A percentile compares a stretch with the other conserved stretches of the same genome.
Conservation (phyloP, 305 asterid species). For the Fraxinus sp. region DNA sequence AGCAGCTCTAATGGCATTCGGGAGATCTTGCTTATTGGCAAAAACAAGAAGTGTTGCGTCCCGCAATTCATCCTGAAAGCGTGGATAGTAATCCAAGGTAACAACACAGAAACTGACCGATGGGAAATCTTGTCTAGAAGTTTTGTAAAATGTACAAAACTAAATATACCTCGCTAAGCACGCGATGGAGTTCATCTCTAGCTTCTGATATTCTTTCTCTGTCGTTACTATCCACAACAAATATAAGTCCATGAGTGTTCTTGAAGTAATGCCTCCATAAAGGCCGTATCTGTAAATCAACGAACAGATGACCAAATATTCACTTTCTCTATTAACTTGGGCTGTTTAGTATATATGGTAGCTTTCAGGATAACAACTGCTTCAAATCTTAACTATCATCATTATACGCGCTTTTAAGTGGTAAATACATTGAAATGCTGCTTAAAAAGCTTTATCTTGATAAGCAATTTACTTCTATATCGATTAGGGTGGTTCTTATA, state of each 20-base stretch:
- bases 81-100: not conserved
- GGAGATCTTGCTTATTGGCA: constrained; percentile 54
- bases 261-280: constrained; percentile 51
- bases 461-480: not conserved
- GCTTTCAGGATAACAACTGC: not conserved
- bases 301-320: not conserved
- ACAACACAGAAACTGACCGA: not conserved
- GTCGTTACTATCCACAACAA: constrained; percentile 52
- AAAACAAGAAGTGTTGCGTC: constrained; percentile 44
- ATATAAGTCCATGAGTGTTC: constrained; percentile 51
- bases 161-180: constrained; percentile 38
- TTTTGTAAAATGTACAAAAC: not conserved
- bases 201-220: constrained; percentile 46
- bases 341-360: not conserved
- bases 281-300: constrained; percentile 37
- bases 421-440: not conserved
- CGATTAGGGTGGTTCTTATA: not conserved
- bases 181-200: constrained; percentile 47
- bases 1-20: constrained; percentile 43
- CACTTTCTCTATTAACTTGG: not conserved
- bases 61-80: constrained; percentile 42
- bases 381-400: not conserved
- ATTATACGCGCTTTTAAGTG: not conserved
- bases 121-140: not conserved
- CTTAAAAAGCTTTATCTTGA: not conserved